Conservation (phyloP, 768 basidiomycete genomes). For the Coprinopsis marcescibilis region DNA sequence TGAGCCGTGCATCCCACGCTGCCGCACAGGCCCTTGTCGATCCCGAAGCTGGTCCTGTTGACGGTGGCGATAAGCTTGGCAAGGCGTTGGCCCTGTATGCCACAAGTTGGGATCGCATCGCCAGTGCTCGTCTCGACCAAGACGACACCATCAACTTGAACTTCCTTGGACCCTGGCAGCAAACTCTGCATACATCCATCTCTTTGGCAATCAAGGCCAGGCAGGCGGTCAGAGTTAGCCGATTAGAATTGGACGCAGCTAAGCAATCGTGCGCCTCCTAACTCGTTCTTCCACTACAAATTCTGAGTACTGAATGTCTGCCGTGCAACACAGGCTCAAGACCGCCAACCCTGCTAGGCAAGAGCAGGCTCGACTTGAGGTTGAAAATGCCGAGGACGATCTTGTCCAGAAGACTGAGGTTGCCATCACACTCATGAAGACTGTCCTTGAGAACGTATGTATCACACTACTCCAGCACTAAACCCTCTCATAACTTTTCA, state of each 20-base stretch:
- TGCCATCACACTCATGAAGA: slow-evolving; percentile 94
- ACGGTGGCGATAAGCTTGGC: slow-evolving; percentile 61
- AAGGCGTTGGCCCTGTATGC: slow-evolving; percentile 77
- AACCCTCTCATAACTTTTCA: slow-evolving; percentile 4
- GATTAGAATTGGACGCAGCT: slow-evolving; percentile 86
- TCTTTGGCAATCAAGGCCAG: slow-evolving; percentile 90
- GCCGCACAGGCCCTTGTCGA: slow-evolving; percentile 46
- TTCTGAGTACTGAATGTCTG: background rate
- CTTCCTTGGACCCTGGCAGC: slow-evolving; percentile 83
- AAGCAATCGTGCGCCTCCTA: slow-evolving; percentile 83
- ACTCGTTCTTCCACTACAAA: slow-evolving; percentile 1
- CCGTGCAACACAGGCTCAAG: slow-evolving; percentile 56
- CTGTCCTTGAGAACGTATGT: slow-evolving; percentile 94
- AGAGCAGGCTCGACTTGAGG: slow-evolving; percentile 88
- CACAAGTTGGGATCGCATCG: slow-evolving; percentile 76
- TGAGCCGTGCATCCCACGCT: slow-evolving; percentile 71
- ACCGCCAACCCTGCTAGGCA: slow-evolving; percentile 67
- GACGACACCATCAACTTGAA: slow-evolving; percentile 61
- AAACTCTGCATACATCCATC: slow-evolving; percentile 78
- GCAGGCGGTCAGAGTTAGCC: slow-evolving; percentile 70
- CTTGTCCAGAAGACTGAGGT: slow-evolving; percentile 97
- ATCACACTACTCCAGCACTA: slow-evolving; percentile 1
- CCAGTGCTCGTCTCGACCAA: slow-evolving; percentile 73
- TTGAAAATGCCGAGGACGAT: slow-evolving; percentile 92
- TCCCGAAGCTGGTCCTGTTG: slow-evolving; percentile 35